Conservation (phyloP, 2,329 filamentous ascomycete species). For the Xylariaceae sp. region DNA sequence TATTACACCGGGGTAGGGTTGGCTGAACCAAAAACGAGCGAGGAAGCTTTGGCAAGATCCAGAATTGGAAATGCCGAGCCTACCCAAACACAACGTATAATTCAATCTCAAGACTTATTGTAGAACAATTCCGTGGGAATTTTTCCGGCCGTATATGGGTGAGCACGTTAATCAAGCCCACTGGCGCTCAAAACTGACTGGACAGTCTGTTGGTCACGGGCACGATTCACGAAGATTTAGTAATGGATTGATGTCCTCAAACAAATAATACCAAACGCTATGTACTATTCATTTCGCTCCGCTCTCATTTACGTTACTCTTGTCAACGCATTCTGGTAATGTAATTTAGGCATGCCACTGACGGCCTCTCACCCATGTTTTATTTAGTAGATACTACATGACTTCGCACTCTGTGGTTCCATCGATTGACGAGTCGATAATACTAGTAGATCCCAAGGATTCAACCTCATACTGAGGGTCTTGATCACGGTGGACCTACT, state of each 20-base stretch:
- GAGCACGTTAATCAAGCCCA: background rate
- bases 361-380: background rate
- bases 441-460: background rate
- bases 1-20: no score
- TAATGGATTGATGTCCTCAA: background rate
- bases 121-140: background rate
- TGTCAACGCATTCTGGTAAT: background rate
- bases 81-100: background rate
- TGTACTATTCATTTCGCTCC: background rate
- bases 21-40: background rate
- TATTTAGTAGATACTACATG: background rate
- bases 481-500: slow-evolving; percentile 37
- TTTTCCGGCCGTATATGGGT: background rate
- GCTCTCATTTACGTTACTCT: background rate
- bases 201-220: background rate
- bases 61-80: background rate
- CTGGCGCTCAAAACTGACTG: background rate
- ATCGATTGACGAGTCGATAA: background rate
- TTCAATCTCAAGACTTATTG: background rate
- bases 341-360: slow-evolving; percentile 9
- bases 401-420: background rate
- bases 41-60: background rate
- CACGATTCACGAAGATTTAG: background rate
- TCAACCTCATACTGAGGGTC: background rate
- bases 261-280: no score